Percentiles rank a stretch among this genome's conserved stretches.
Conservation (phyloP, 1,284 basidiomycete genomes). For the Trichosporon sp. region DNA sequence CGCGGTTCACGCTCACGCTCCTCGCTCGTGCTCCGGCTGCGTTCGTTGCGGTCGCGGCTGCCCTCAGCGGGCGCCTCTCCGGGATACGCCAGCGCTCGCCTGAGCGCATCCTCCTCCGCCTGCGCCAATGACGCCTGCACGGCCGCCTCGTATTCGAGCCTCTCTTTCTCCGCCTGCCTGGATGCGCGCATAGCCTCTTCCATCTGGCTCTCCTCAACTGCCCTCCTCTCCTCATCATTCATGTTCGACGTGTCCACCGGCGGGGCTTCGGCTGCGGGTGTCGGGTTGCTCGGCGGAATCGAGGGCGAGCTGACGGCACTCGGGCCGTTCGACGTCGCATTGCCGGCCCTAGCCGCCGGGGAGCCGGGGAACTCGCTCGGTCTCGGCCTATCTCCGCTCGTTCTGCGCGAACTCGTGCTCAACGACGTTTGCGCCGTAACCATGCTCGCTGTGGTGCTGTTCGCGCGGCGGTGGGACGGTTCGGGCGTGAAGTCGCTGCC, state of each 20-base stretch:
- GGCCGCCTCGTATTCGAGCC: constrained; percentile 48
- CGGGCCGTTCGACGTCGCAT: not conserved
- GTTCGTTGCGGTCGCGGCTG: not conserved
- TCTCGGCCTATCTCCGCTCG: constrained; percentile 19
- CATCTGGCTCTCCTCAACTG: constrained; percentile 50
- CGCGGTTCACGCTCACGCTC: not conserved
- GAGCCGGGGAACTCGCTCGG: constrained; percentile 25
- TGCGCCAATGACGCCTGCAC: constrained; percentile 46
- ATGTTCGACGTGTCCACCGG: constrained; percentile 7
- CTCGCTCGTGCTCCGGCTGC: not conserved
- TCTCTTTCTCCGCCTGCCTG: constrained; percentile 41
- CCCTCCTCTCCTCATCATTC: constrained; percentile 36
- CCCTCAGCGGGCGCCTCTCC: not conserved
- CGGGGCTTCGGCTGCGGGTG: constrained; percentile 13
- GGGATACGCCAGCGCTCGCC: constrained; percentile 13
- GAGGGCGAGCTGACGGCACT: constrained; percentile 4
- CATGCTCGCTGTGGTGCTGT: not conserved
- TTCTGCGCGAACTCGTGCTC: not conserved
- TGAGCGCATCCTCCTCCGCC: constrained; percentile 34
- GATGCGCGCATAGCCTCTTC: constrained; percentile 50
- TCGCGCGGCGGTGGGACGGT: not conserved
- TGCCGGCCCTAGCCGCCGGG: constrained; percentile 20
- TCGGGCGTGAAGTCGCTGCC: not conserved
- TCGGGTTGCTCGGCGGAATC: not conserved
- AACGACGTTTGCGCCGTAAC: not conserved